Conservation (phyloP, 139 green algal genomes). For the Tetraselmis chui region DNA sequence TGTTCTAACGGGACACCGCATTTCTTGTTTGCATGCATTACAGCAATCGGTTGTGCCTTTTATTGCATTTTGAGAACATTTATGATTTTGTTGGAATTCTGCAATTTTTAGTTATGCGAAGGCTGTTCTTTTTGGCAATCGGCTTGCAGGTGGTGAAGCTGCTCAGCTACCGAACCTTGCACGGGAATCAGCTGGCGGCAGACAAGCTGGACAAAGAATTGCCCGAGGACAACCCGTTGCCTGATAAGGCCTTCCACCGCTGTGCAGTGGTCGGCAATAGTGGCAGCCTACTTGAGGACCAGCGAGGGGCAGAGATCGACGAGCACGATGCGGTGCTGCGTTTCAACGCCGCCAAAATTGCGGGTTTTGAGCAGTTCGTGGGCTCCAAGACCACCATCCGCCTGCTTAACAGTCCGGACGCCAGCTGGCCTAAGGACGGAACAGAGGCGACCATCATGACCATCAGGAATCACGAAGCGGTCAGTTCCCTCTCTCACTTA, state of each 20-base stretch:
- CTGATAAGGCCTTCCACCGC: background rate
- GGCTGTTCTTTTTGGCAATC: too few species aligned
- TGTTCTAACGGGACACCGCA: too few species aligned
- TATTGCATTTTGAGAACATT: too few species aligned
- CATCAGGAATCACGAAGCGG: background rate
- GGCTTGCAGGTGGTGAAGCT: background rate
- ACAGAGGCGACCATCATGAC: background rate
- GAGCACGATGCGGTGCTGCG: conserved; percentile 37
- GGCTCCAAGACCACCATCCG: conserved; percentile 29
- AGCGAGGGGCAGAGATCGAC: conserved; percentile 34
- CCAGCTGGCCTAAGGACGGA: background rate
- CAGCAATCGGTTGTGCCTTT: too few species aligned
- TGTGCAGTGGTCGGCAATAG: conserved; percentile 30
- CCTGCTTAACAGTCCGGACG: conserved; percentile 14
- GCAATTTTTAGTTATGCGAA: too few species aligned
- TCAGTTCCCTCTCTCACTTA: too few species aligned
- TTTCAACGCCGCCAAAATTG: conserved; percentile 29
- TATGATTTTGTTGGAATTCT: too few species aligned
- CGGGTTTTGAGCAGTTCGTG: conserved; percentile 20
- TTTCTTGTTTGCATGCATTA: too few species aligned
- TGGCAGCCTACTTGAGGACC: conserved; percentile 20
- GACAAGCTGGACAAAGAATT: background rate
- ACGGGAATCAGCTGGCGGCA: too few species aligned
- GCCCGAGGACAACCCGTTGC: background rate
- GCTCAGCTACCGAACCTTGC: background rate